phyloP scores from a whole-genome alignment of 306 rosid genomes.

The Acacia acuminata region DNA sequence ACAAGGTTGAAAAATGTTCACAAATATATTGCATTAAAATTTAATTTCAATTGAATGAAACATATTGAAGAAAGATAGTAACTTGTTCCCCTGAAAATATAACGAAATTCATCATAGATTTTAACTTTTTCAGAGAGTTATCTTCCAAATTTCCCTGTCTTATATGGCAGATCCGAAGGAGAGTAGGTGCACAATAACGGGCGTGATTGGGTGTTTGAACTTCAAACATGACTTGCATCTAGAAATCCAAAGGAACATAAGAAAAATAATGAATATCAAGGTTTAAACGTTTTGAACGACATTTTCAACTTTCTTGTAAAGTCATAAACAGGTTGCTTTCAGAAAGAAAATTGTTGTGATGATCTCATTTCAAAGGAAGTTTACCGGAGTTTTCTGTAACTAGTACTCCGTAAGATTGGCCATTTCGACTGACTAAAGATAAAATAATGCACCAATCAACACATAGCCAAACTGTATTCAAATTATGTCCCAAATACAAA shows the following conservation, averaged over 20 bases:
- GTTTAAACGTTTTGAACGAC: neutral
- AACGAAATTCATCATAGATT: too few relatives aligned
- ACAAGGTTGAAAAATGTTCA: too few relatives aligned
- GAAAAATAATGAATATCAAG: neutral
- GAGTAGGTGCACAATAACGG: too few relatives aligned
- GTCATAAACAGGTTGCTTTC: neutral
- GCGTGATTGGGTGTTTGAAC: neutral
- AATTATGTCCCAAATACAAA: constrained; percentile 1
- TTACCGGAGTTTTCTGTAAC: neutral
- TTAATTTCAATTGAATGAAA: too few relatives aligned
- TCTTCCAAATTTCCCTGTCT: too few relatives aligned
- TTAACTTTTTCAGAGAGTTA: too few relatives aligned
- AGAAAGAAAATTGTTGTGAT: neutral
- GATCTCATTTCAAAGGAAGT: neutral
- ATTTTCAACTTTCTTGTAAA: neutral
- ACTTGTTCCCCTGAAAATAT: too few relatives aligned
- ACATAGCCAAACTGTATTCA: constrained; percentile 11
- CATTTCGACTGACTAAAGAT: neutral
- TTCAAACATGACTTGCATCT: neutral
- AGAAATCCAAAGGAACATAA: neutral
- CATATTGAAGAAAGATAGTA: too few relatives aligned
- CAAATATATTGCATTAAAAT: too few relatives aligned
- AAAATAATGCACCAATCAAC: constrained; percentile 13
- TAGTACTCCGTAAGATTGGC: neutral
- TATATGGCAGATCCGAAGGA: too few relatives aligned